Base-by-base conservation (phyloP, 352 stramenopile species). In the Phytophthora tubulina region DNA sequence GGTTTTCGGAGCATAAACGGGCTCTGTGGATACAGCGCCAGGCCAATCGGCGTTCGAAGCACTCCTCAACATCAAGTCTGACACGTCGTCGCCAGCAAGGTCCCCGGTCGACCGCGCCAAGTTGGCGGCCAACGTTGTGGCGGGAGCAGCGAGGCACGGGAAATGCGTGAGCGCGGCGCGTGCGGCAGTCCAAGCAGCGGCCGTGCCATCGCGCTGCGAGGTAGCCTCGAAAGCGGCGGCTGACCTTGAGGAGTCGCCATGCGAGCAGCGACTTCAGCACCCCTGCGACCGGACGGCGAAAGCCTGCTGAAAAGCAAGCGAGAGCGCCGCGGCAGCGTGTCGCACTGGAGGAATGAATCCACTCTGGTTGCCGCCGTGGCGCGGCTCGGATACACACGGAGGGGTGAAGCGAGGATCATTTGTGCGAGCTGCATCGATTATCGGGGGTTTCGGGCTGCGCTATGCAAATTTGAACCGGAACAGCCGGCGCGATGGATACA, bases 391-490 rank as follows among this genome's bases (percentile, higher is more conserved):
- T 71, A 38, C 55, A 35, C 33, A 10, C 42, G 27, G 42, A 32
- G 42, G 41, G 21, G 21, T 27, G 21, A 27, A 27, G 21, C 21
- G 65, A 58, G 31, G 63, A 53, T 49, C 49, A 7, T 3, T 27
- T 35, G 41, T 50, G 58, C 58, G 49, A 21, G 21, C 48, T 52
- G 49, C 44, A 59, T 70, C 44, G 55, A 38, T 42, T 64, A 27
- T 13, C 32, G 52, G 27, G 32, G 32, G 21, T 72, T 53, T 54
- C 41, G 46, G 53, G 17, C 44, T 54, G 55, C 48, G 55, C 33
- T 75, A 75, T 75, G 68, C 39, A 70, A 72, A 48, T 56, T 52
- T 75, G 62, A 75, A 67, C 39, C 5, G 68, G 56, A 62, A 75
- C 68, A 75, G 68, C 68, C 62, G 68, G 48, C 36, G 45, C 36